Base-by-base conservation (phyloP, 495 filamentous ascomycete genomes). In the Penicillium bialowiezense region DNA sequence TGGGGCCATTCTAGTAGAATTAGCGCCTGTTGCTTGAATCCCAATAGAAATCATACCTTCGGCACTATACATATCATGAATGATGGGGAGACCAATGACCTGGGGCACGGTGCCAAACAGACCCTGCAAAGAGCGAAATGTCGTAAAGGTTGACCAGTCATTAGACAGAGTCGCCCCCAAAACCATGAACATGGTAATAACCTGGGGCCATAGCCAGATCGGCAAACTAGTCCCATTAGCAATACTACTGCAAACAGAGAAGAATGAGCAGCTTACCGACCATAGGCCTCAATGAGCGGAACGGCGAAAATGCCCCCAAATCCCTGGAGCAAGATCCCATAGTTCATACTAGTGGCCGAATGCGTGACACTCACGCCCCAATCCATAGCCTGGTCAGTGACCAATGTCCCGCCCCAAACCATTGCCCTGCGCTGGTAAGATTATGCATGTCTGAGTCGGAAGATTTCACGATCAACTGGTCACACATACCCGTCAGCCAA, bases 241-340 rank as follows among this genome's bases (percentile, higher is more conserved):
- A 32, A 28, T 5, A 9, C 24, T 32, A 8, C 3, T 4, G 18
- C 18, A 19, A 14, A 1, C 34, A n/a, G n/a, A 17, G 44, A 23
- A 17, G 21, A 15, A 9, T 18, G 29, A 39, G 47, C 43, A 26
- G 43, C 64, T 12, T 52, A 75, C 63, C 76, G 64, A 32, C 76
- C 78, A 56, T 71, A 79, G 14, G 71, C 62, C 44, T 77, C 70
- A 40, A 73, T 67, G 0, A 80, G 51, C 4, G 75, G 75, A 10
- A 81, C 75, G 0, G 71, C 76, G 44, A 79, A 63, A n/a, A 80
- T 59, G 7, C 78, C 75, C 21, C 78, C 77, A 40, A 77, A 70
- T 0, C 74, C 78, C 54, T 80, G 76, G 44, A 79, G 60, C 48
- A 80, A 63, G 48, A 81, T 73, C 14, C 72, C 74, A 24, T 71